Evolutionary conservation across 371 early-diverging fungal genomes (phyloP), one percentile per base, ranked within the genome.

Genomic region (Mortierella sp.): DNA sequence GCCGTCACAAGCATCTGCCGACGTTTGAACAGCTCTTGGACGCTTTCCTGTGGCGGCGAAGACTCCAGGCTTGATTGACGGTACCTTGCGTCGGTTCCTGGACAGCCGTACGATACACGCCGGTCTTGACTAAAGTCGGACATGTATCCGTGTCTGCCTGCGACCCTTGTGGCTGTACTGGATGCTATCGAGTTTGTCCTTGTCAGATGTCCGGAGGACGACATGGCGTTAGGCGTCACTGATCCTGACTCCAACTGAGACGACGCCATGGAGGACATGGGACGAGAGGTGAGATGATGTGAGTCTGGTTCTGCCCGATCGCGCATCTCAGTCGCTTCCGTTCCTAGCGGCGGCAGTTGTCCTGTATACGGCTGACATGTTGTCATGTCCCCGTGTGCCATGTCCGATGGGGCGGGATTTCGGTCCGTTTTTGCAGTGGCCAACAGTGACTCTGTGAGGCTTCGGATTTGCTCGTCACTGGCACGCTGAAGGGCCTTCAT

Each of bases 401-500:
- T 54, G 21, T 51, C 50, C 4, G 59, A 21, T 12, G 5, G 60
- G 12, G 47, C 2, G 17, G 34, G 31, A 5, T 37, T 30, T 17
- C 50, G 50, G 27, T 58, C 56, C 26, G n/a, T 28, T 15, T 27
- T 49, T 17, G 76, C 46, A 34, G 60, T 41, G 30, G 44, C 52
- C 11, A 76, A 17, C 27, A 76, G 46, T 0, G 65, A 64, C 53
- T 69, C 64, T 9, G 76, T 76, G 37, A 76, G 49, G 39, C 64
- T 76, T 19, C 70, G 60, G 48, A 76, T 64, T 46, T 76, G 76
- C 41, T 76, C 76, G 48, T 76, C 70, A 37, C 70, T 60, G n/a
- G 70, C 53, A 5, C 70, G 64, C 34, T 64, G 59, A 19, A 76
- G 65, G 5, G 70, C 31, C 4, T 34, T 42, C 76, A 76, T 76